Evolutionary conservation across 352 stramenopile species (phyloP), one percentile per base, ranked within the genome.

Genomic region (Phytophthora fragariae): DNA sequence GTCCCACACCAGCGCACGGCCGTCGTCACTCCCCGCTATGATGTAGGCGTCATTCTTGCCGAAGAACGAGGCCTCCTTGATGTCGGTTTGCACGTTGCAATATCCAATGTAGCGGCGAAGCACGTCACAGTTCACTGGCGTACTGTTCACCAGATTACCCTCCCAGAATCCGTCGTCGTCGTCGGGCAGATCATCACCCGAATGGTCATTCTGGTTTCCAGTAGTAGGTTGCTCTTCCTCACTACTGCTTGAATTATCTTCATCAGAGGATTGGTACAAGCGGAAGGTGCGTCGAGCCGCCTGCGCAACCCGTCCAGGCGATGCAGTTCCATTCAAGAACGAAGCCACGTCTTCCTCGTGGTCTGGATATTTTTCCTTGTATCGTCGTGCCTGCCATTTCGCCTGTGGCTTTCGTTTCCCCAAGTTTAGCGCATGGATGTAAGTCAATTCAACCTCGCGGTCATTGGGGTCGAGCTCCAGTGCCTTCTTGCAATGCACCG

Each of bases 31-130:
- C 5, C 92, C 92, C 5, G 90, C 89, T 29, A 97, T 89, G 46
- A 98, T 89, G 53, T 92, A 95, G 37, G 80, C 83, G 58, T 95
- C 92, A 47, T 96, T 94, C n/a, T 80, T 80, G 0, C 92, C 92
- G 46, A 98, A 94, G 62, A 97, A 98, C 0, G 79, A 79, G 0
- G 91, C 91, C 70, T 98, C 91, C 70, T 98, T 98, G 70, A 98
- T 97, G 41, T 97, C 92, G 0, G 92, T 98, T 74, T 96, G 84
- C 19, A 92, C 74, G 66, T 97, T 97, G 77, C 88, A 93, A 59
- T 95, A 95, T 5, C 92, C 92, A 37, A 96, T 88, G 52, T 95
- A 97, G 0, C 92, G 89, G 35, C 83, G 79, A 14, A 91, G 74
- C 14, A 88, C 79, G 41, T 93, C 83, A 29, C 81, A 91, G 68